Base-by-base conservation (phyloP, 2,329 filamentous ascomycete genomes). In the Stenocarpella maydis region DNA sequence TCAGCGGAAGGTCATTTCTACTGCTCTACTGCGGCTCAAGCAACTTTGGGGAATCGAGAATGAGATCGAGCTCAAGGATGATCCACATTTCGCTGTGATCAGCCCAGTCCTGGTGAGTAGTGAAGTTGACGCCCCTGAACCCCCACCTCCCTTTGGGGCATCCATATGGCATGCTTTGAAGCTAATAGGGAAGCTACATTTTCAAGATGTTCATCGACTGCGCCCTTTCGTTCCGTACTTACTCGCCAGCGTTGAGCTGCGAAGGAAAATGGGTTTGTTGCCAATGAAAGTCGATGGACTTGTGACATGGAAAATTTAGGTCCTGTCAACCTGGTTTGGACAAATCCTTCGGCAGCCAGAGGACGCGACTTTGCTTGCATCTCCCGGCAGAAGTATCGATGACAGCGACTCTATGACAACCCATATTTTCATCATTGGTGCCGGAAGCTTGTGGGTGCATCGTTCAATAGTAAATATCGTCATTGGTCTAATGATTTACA, bases 241-340 rank as follows among this genome's bases (percentile, higher is more conserved):
- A 4, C 0, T 74, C 73, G 0, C 80, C 80, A 1, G 75, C 68
- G 1, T 76, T 77, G 0, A 74, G 17, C 0, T 80, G 79, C 67
- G 69, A 64, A 2, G 80, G 80, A 0, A 78, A 75, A 26, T 31
- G 31, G 4, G 4, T 4, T 66, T 82, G 0, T 49, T 82, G 52
- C 77, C 73, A 1, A 12, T 60, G 14, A 66, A 58, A 19, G 49
- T 24, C 17, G 3, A 34, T 6, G 49, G 49, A n/a, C n/a, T 19
- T 0, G 24, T 73, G 1, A 14, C 66, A 9, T 80, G 78, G 78
- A 80, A 78, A 69, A 78, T 80, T 15, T 80, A 78, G 78, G 69
- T 75, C 2, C 66, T 80, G 50, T 71, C 53, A 7, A 80, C 78
- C 1, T 76, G 74, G 74, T 54, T 80, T 1, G 71, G 71, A 6